Evolutionary conservation across 352 stramenopile species (phyloP).

Genomic region (Phytophthora pini): DNA sequence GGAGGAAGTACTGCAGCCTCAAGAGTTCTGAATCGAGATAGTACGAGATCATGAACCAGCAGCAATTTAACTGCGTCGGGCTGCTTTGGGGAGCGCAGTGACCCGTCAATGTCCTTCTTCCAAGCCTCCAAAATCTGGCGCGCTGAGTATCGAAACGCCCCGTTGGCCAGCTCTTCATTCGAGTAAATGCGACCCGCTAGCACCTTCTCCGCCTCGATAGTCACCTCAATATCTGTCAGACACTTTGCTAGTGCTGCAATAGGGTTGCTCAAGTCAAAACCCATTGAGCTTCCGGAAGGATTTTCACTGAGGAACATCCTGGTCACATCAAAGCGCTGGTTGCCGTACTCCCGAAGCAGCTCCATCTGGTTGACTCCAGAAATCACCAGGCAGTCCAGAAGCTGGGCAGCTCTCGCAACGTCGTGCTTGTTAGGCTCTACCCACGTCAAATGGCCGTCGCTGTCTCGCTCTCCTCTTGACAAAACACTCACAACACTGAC

Average conservation of each 20-base stretch:
- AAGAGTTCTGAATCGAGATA: constrained; percentile 34
- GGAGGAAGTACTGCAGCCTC: constrained; percentile 56
- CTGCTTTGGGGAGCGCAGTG: constrained; percentile 25
- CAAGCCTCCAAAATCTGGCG: constrained; percentile 64
- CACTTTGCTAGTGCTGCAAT: constrained; percentile 45
- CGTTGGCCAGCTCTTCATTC: constrained; percentile 67
- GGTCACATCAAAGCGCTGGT: constrained; percentile 69
- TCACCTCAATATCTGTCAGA: constrained; percentile 60
- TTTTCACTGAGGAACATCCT: constrained; percentile 60
- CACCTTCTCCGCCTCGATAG: constrained; percentile 64
- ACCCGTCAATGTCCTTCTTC: constrained; percentile 49
- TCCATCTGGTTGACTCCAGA: constrained; percentile 58
- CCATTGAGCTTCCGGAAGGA: constrained; percentile 33
- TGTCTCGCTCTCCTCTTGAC: constrained; percentile 50
- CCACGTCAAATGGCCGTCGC: constrained; percentile 38
- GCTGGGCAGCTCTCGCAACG: constrained; percentile 55
- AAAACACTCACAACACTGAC: constrained; percentile 72
- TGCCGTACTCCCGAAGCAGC: constrained; percentile 69
- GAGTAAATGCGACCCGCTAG: constrained; percentile 59
- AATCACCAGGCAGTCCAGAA: constrained; percentile 69
- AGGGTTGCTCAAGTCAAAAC: constrained; percentile 41
- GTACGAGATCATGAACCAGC: constrained; percentile 60
- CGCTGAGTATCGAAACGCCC: constrained; percentile 61
- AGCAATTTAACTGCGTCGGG: constrained; percentile 66
- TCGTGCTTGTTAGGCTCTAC: constrained; percentile 60